Base-by-base conservation (phyloP, 83 land plant genomes). In the Larix sibirica region DNA sequence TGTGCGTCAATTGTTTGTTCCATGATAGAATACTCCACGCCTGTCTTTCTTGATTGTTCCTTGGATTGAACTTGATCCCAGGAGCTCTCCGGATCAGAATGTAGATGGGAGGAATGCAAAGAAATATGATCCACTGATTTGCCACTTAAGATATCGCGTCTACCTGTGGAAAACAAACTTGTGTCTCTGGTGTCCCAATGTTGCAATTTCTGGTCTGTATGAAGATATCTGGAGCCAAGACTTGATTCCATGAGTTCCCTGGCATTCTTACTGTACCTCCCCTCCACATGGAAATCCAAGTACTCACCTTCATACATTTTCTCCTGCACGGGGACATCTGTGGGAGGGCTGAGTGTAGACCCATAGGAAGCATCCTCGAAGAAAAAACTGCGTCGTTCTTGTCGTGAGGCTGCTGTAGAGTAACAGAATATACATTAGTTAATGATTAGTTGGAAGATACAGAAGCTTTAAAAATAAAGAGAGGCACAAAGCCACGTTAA, bases 121-220 rank as follows among this genome's bases (percentile, higher is more conserved):
- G 78, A 70, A 61, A 67, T 80, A 61, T 81, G 88, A 60, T 79
- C 89, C 14, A 82, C 86, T 74, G 90, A 87, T 85, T 87, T 88
- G 83, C 70, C 63, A 14, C 38, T 83, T 58, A 76, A 67, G n/a
- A 67, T 79, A 56, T 80, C 71, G 14, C 8, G 81, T 54, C 83
- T 83, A 4, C 81, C 83, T 13, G 81, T 54, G 17, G 76, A 73
- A 38, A 81, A 16, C 18, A 58, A 33, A 81, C 36, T 21, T 28
- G 10, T 79, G 20, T 54, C 68, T 24, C 83, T 60, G 50, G 14
- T 64, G 59, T 85, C 83, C 62, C 68, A 70, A 23, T 78, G 67
- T 42, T 76, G 79, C 28, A 62, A 77, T 73, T 65, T 90, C 86
- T 82, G 81, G 18, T 87, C 89, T 75, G 47, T 87, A 42, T 82